Evolutionary conservation across 2,329 filamentous ascomycete genomes (phyloP), one percentile per base, ranked within the genome.

Genomic region (Pyricularia sp.): DNA sequence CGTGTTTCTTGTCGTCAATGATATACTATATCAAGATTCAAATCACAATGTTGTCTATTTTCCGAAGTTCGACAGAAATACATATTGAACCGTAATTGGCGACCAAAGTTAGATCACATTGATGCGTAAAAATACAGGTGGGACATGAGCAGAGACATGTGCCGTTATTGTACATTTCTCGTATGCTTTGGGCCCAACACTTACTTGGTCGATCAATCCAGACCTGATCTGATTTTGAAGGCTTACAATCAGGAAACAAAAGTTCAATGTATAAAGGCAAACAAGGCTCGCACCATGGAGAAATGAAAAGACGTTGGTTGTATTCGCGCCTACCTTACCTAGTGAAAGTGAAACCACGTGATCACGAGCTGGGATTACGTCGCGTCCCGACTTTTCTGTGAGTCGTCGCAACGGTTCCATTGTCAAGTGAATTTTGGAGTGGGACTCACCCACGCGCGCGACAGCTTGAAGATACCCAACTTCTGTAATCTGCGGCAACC

Each of bases 381-480:
- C 42, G 42, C 42, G 42, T 55, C 42, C 42, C 42, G 42, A 55
- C 42, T 55, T 55, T 55, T 55, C 11, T 55, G 17, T 55, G 6
- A 55, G n/a, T 55, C 42, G 42, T 7, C n/a, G n/a, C 42, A 55
- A 55, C 17, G 42, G 42, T 55, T 20, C 42, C 42, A 50, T 33
- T 42, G 33, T n/a, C 42, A 70, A 68, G 69, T 70, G 69, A 68
- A 55, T 55, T 55, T 55, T 55, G 42, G 42, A 55, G 42, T 55
- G 42, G 42, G 42, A 55, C 42, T 55, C n/a, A n/a, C n/a, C 17
- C 42, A 55, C 42, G 42, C 17, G 42, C 42, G 42, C 42, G 42
- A 20, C 42, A 55, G 42, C 17, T n/a, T 55, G 42, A 55, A n/a
- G 42, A 55, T 55, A 17, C 42, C 42, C 42, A 55, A n/a, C 42